Conservation (phyloP, 73 alveolate species). For the Effrenium voratum region DNA sequence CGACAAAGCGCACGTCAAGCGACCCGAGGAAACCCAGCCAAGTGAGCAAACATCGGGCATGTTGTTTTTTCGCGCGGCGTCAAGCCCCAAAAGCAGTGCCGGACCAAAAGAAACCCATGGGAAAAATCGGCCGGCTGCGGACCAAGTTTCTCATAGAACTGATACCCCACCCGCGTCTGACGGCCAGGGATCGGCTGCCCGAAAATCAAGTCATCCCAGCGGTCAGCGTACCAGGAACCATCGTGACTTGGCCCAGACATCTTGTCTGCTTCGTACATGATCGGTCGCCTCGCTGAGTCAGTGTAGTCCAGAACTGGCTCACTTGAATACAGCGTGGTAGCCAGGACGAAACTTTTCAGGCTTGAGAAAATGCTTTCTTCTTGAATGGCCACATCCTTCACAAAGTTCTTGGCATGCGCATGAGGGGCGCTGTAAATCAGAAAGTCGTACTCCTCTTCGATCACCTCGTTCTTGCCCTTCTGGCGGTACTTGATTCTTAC, state of each 20-base stretch:
- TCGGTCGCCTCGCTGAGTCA: conserved; percentile 1
- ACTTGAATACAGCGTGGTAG: conserved; percentile 56
- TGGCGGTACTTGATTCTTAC: background rate
- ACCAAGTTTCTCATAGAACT: conserved; percentile 40
- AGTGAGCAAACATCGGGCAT: no score
- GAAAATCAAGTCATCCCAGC: conserved; percentile 41
- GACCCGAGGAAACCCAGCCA: no score
- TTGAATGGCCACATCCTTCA: conserved; percentile 14
- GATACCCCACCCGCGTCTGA: conserved; percentile 56
- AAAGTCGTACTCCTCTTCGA: conserved; percentile 38
- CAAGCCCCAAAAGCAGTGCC: no score
- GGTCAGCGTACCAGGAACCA: conserved; percentile 74
- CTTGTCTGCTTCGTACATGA: conserved; percentile 80
- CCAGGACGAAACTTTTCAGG: conserved; percentile 56
- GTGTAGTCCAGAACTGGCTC: conserved; percentile 54
- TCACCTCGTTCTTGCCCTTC: background rate
- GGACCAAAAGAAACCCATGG: no score
- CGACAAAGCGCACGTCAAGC: background rate
- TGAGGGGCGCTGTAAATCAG: conserved; percentile 53
- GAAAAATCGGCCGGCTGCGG: no score
- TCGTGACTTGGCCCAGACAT: conserved; percentile 42
- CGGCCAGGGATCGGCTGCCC: background rate
- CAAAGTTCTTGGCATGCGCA: conserved; percentile 65
- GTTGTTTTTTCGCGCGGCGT: no score
- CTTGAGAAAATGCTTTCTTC: conserved; percentile 21